These are phyloP conservation scores for Camellia japonica DNA, from an alignment of 148 eudicot species.

Conservation along the genomic window DNA sequence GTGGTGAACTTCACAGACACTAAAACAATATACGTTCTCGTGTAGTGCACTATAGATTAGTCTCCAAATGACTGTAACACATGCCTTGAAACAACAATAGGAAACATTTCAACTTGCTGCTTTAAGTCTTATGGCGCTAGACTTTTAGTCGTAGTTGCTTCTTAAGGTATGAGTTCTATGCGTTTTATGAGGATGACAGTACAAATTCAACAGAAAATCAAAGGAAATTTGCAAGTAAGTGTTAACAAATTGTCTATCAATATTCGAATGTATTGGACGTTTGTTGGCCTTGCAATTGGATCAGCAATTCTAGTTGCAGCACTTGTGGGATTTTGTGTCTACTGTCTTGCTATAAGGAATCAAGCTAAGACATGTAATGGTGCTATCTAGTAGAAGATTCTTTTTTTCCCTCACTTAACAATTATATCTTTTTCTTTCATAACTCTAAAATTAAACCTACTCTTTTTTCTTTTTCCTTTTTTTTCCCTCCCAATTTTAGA, in stretches of 20 bases:
- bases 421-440: too few relatives aligned
- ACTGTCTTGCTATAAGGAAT: not conserved
- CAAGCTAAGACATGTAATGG: not conserved
- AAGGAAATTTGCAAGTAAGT: not conserved
- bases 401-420: too few relatives aligned
- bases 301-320: conserved; percentile 8
- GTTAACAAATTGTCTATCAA: not conserved
- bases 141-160: conserved; percentile 34
- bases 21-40: conserved; percentile 24
- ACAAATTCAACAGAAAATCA: not conserved
- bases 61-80: conserved; percentile 29
- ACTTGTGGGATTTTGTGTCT: conserved; percentile 13
- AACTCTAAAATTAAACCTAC: too few relatives aligned
- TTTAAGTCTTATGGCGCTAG: conserved; percentile 22
- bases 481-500: too few relatives aligned
- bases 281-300: conserved; percentile 10
- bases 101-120: conserved; percentile 19
- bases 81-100: conserved; percentile 30
- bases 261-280: not conserved
- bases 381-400: not conserved
- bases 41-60: conserved; percentile 54
- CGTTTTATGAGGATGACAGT: not conserved
- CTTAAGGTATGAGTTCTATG: conserved; percentile 31
- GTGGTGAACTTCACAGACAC: not conserved
- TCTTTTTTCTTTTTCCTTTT: too few relatives aligned